A percentile compares a stretch with the other conserved stretches of the same genome.
phyloP scores from a whole-genome alignment of 139 green algal genomes.

The Pseudopediastrum boryanum region DNA sequence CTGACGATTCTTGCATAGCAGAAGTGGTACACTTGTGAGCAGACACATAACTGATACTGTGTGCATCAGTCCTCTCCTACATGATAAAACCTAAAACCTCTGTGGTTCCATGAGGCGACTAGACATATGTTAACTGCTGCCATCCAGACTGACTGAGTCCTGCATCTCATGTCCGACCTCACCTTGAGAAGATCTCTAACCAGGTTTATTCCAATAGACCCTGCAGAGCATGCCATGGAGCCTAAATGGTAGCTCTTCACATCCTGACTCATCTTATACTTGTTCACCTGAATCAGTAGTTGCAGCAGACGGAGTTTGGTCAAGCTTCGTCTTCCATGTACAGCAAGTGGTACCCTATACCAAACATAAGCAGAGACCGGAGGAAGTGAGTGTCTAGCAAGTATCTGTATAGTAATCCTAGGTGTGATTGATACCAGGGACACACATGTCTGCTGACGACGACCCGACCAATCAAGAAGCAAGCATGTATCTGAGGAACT shows the following conservation, averaged over 20 bases:
- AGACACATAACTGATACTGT: no score
- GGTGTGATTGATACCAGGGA: not conserved
- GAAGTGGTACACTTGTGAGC: not conserved
- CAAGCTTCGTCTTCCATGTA: not conserved
- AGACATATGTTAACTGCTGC: not conserved
- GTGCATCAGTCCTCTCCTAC: no score
- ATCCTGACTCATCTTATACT: slow-evolving; percentile 60
- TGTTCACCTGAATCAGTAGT: slow-evolving; percentile 33
- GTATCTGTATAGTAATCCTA: not conserved
- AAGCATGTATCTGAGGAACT: no score
- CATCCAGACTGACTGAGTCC: not conserved
- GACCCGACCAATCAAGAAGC: no score
- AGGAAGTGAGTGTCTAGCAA: not conserved
- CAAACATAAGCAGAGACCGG: not conserved
- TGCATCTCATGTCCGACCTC: not conserved
- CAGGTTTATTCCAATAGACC: slow-evolving; percentile 16
- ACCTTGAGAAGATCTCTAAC: slow-evolving; percentile 18
- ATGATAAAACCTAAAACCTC: no score
- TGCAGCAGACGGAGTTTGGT: not conserved
- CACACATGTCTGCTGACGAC: no score
- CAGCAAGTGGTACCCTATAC: not conserved
- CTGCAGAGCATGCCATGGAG: slow-evolving; percentile 70
- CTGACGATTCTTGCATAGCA: not conserved
- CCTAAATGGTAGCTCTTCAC: slow-evolving; percentile 64
- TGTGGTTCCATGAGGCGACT: not conserved